These are phyloP conservation scores for Fibroporia radiculosa DNA, from an alignment of 768 basidiomycete genomes.

Conservation along the genomic window DNA sequence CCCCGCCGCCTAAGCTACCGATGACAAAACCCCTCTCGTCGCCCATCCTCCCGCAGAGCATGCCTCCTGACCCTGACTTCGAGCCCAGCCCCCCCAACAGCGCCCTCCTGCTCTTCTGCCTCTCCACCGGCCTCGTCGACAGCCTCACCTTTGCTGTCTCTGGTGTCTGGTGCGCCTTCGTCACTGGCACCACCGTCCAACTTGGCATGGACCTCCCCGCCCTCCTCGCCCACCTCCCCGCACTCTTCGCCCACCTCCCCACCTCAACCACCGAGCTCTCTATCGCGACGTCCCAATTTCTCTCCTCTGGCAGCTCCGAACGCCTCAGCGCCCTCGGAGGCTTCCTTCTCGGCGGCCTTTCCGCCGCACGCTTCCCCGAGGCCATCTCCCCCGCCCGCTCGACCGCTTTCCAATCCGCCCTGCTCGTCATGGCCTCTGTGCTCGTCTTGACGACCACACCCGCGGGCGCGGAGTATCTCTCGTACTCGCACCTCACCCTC, in stretches of 20 bases:
- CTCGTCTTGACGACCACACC: neutral
- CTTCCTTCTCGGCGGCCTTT: conserved; percentile 3
- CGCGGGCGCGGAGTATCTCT: neutral
- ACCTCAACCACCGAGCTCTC: neutral
- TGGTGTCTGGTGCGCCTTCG: conserved; percentile 5
- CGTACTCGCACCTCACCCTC: conserved; percentile 1
- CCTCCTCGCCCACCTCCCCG: neutral
- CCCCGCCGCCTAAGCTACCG: neutral
- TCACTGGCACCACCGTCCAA: conserved; percentile 5
- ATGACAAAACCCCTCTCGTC: neutral
- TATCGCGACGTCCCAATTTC: neutral
- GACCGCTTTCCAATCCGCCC: neutral
- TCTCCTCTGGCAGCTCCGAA: neutral
- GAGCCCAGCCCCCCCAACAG: neutral
- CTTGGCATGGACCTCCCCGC: conserved; percentile 4
- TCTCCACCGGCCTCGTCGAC: conserved; percentile 3
- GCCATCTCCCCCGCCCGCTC: conserved; percentile 1
- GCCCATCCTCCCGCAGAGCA: neutral
- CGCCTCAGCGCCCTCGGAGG: conserved; percentile 1
- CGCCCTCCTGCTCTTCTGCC: conserved; percentile 5
- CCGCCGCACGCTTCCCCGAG: neutral
- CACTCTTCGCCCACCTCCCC: too few species aligned
- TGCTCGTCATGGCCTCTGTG: neutral
- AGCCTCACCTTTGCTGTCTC: conserved; percentile 3
- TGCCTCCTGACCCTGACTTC: neutral